These are phyloP conservation scores for Petunia axillaris DNA, from an alignment of 257 asterid species.

Conservation along the genomic window DNA sequence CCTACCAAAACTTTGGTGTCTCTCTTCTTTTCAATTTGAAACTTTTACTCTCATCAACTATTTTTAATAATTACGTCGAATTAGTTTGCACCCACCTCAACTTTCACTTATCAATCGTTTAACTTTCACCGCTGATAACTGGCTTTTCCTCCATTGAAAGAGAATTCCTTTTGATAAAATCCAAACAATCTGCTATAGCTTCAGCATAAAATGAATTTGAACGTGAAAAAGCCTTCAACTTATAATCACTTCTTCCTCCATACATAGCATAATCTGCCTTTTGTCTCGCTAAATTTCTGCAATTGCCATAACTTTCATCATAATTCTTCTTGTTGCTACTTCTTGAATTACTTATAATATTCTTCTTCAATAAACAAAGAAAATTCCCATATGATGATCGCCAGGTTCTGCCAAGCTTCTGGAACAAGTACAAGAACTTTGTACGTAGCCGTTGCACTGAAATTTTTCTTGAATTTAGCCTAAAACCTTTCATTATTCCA, in stretches of 20 bases:
- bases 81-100: background rate
- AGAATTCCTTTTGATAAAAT: conserved; percentile 60
- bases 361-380: conserved; percentile 28
- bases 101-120: background rate
- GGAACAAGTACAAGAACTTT: conserved; percentile 41
- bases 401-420: conserved; percentile 30
- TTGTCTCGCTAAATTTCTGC: conserved; percentile 22
- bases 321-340: background rate
- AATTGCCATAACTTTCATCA: background rate
- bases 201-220: conserved; percentile 62
- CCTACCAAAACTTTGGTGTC: background rate
- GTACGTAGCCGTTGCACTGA: conserved; percentile 40
- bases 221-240: conserved; percentile 35
- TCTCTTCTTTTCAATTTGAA: background rate
- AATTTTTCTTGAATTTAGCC: conserved; percentile 43
- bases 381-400: conserved; percentile 33
- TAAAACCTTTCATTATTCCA: conserved; percentile 38
- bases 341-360: no score
- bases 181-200: conserved; percentile 63
- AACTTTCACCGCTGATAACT: conserved; percentile 21
- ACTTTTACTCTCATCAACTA: no score
- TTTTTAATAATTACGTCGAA: no score
- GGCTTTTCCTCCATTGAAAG: conserved; percentile 51
- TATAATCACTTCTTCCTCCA: background rate
- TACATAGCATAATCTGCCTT: conserved; percentile 26